Evolutionary conservation across 2,329 filamentous ascomycete genomes (phyloP).

Genomic region (Fonsecaea erecta): DNA sequence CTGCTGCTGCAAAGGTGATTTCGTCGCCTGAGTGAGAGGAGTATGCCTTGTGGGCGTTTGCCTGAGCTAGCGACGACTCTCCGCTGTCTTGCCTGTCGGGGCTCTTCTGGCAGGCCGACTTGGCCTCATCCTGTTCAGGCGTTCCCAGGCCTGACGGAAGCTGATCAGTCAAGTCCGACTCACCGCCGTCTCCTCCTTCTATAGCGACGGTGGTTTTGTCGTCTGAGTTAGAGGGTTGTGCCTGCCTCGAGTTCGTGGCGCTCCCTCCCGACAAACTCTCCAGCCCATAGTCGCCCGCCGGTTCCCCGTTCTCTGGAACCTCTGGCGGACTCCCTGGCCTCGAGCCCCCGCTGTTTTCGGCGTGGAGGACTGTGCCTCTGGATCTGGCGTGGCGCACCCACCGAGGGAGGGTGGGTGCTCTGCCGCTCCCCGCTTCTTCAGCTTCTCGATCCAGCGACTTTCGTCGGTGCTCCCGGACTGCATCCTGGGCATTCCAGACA

Average conservation of each 20-base stretch:
- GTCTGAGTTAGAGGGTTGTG: background rate
- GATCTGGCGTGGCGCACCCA: background rate
- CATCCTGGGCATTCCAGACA: slow-evolving; percentile 23
- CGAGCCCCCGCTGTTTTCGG: background rate
- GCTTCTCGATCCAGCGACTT: slow-evolving; percentile 8
- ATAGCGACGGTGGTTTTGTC: too few relatives aligned
- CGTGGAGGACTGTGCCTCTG: background rate
- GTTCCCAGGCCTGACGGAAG: too few relatives aligned
- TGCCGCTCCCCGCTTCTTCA: background rate
- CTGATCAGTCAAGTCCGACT: too few relatives aligned
- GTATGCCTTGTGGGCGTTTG: too few relatives aligned
- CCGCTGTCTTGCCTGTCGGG: too few relatives aligned
- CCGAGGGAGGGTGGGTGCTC: background rate
- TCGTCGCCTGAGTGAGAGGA: too few relatives aligned
- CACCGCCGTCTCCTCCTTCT: too few relatives aligned
- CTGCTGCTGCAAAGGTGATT: too few relatives aligned
- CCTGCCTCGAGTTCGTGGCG: background rate
- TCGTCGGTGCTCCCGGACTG: slow-evolving; percentile 8
- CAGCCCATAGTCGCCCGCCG: background rate
- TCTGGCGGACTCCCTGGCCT: background rate
- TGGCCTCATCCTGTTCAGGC: background rate
- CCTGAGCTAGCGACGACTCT: too few relatives aligned
- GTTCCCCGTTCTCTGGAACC: background rate
- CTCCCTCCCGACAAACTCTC: background rate
- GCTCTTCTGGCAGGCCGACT: background rate